A percentile compares a stretch with the other conserved stretches of the same genome.
Evolutionary conservation across 1,284 basidiomycete species (phyloP).

Genomic region (Leccinum fuscescens): DNA sequence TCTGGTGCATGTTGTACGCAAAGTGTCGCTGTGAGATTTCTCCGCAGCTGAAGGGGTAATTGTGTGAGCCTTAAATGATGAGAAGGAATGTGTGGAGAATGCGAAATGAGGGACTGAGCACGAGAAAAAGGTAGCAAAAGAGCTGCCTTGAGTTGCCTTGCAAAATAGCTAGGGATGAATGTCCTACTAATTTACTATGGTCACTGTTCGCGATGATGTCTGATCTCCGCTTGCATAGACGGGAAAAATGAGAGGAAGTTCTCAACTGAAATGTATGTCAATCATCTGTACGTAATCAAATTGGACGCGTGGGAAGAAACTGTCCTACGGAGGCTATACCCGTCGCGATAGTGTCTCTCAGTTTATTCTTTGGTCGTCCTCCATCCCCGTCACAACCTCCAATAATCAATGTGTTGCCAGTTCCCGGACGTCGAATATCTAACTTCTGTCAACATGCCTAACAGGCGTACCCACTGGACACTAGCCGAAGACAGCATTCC

Average conservation of each 20-base stretch:
- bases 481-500: background rate
- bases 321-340: too few relatives aligned
- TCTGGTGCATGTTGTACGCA: constrained; percentile 8
- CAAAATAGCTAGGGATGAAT: too few relatives aligned
- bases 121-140: constrained; percentile 7
- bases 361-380: too few relatives aligned
- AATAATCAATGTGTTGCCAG: background rate
- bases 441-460: background rate
- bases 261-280: too few relatives aligned
- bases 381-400: background rate
- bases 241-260: too few relatives aligned
- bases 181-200: too few relatives aligned
- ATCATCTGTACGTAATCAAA: too few relatives aligned
- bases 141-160: background rate
- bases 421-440: background rate
- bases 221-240: too few relatives aligned
- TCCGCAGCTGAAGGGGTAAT: constrained; percentile 1
- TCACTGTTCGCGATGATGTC: too few relatives aligned
- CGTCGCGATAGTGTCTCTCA: too few relatives aligned
- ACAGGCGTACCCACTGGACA: background rate
- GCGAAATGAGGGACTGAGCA: background rate
- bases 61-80: background rate
- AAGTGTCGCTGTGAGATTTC: constrained; percentile 14
- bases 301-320: too few relatives aligned
- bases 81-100: background rate